Conservation (phyloP, 129 eudicot genomes). For the Calendula officinalis region DNA sequence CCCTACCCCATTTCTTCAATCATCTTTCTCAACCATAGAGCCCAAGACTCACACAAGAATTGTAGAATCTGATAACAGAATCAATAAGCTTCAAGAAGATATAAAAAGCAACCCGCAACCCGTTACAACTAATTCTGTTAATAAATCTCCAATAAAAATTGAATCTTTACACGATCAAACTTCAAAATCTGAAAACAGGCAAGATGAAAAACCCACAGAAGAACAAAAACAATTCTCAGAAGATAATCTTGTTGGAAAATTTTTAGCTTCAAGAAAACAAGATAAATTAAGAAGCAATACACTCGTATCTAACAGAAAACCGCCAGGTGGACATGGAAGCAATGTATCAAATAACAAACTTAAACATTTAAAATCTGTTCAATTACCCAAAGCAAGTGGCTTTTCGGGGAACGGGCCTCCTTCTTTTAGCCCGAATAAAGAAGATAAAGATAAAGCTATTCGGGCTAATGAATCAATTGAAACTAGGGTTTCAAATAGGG, state of each 20-base stretch:
- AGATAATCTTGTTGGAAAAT: constrained; percentile 46
- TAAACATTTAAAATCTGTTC: constrained; percentile 68
- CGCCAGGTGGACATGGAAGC: constrained; percentile 45
- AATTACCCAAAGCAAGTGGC: constrained; percentile 41
- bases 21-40: constrained; percentile 43
- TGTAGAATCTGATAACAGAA: constrained; percentile 25
- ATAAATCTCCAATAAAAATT: constrained; percentile 11
- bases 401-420: constrained; percentile 31
- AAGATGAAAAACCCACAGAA: constrained; percentile 32
- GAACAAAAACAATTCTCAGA: constrained; percentile 38
- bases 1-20: constrained; percentile 37
- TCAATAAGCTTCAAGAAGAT: constrained; percentile 24
- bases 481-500: constrained; percentile 29
- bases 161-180: constrained; percentile 23
- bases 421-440: constrained; percentile 29
- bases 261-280: constrained; percentile 48
- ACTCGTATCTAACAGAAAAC: constrained; percentile 46
- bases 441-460: constrained; percentile 7
- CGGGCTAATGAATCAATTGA: constrained; percentile 22
- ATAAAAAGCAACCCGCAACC: constrained; percentile 20
- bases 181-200: constrained; percentile 22
- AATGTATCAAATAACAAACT: constrained; percentile 38
- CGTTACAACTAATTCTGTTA: constrained; percentile 16
- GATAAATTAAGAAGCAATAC: constrained; percentile 53
- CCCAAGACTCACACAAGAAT: constrained; percentile 20